phyloP scores from a whole-genome alignment of 1,284 basidiomycete species.

The Boletus subluridellus region DNA sequence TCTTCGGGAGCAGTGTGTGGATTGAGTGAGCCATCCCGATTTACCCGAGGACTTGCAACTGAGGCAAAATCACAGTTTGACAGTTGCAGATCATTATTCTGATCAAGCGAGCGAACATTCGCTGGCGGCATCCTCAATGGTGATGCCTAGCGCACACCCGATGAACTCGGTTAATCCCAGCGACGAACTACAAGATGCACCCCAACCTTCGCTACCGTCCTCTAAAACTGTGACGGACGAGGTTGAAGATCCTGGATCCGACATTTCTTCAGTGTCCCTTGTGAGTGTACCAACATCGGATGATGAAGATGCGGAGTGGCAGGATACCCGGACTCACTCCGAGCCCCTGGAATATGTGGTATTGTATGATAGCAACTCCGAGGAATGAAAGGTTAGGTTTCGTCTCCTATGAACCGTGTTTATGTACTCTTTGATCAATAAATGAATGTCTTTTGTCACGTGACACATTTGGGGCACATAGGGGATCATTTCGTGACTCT shows the following conservation, averaged over 20 bases:
- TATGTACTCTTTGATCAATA: neutral
- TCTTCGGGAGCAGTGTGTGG: constrained; percentile 75
- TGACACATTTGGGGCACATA: constrained; percentile 10
- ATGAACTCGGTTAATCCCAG: constrained; percentile 14
- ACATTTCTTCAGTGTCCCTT: constrained; percentile 56
- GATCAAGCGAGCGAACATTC: constrained; percentile 44
- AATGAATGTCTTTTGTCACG: constrained; percentile 2
- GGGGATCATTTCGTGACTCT: neutral
- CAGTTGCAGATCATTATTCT: constrained; percentile 52
- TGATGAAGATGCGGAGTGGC: constrained; percentile 51
- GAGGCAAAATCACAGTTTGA: constrained; percentile 47
- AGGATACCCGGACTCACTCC: constrained; percentile 52
- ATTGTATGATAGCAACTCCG: constrained; percentile 61
- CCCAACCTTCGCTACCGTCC: constrained; percentile 22
- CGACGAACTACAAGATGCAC: constrained; percentile 5
- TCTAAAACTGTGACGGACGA: constrained; percentile 44
- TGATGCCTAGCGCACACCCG: constrained; percentile 56
- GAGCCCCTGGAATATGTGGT: constrained; percentile 62
- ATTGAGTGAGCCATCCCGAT: constrained; percentile 52
- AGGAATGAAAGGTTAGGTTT: constrained; percentile 35
- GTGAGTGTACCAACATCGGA: constrained; percentile 56
- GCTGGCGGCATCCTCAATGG: constrained; percentile 65
- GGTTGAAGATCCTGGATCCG: constrained; percentile 50
- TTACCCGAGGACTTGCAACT: neutral
- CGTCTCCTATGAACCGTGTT: neutral